phyloP scores from a whole-genome alignment of 371 early-diverging fungal genomes.

The Coemansia sp. region DNA sequence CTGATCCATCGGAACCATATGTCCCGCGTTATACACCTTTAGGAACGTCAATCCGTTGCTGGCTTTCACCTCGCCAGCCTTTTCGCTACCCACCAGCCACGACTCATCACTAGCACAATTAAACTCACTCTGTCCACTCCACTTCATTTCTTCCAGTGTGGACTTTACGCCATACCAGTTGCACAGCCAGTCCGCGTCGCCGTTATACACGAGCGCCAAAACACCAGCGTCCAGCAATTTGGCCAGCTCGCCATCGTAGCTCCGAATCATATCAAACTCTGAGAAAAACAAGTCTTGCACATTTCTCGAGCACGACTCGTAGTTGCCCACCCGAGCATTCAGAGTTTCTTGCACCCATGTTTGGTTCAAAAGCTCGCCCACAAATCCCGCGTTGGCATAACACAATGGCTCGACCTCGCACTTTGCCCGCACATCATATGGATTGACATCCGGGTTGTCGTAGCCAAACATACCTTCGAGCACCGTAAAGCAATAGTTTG shows the following conservation, averaged over 20 bases:
- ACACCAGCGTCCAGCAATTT: slow-evolving; percentile 69
- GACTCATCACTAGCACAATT: slow-evolving; percentile 7
- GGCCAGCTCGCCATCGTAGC: slow-evolving; percentile 67
- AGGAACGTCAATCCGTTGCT: slow-evolving; percentile 71
- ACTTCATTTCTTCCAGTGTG: slow-evolving; percentile 71
- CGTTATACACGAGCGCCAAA: slow-evolving; percentile 77
- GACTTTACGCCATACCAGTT: slow-evolving; percentile 91
- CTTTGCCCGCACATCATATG: slow-evolving; percentile 72
- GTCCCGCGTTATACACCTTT: slow-evolving; percentile 77
- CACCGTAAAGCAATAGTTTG: slow-evolving; percentile 72
- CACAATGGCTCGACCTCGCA: slow-evolving; percentile 70
- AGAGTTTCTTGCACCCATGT: slow-evolving; percentile 65
- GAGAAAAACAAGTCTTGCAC: slow-evolving; percentile 70
- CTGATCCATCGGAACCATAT: slow-evolving; percentile 70
- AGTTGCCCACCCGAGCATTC: slow-evolving; percentile 62
- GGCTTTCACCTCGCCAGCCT: slow-evolving; percentile 69
- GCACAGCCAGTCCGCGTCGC: slow-evolving; percentile 75
- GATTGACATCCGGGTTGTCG: slow-evolving; percentile 58
- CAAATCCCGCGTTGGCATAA: slow-evolving; percentile 66
- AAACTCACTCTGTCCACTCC: slow-evolving; percentile 71
- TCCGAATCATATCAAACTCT: slow-evolving; percentile 79
- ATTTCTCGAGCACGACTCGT: slow-evolving; percentile 70
- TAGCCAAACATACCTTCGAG: slow-evolving; percentile 57
- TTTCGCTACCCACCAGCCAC: slow-evolving; percentile 54
- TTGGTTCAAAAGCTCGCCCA: slow-evolving; percentile 67